phyloP scores from a whole-genome alignment of 192 early-diverging fungal species.

The Coemansia sp. region DNA sequence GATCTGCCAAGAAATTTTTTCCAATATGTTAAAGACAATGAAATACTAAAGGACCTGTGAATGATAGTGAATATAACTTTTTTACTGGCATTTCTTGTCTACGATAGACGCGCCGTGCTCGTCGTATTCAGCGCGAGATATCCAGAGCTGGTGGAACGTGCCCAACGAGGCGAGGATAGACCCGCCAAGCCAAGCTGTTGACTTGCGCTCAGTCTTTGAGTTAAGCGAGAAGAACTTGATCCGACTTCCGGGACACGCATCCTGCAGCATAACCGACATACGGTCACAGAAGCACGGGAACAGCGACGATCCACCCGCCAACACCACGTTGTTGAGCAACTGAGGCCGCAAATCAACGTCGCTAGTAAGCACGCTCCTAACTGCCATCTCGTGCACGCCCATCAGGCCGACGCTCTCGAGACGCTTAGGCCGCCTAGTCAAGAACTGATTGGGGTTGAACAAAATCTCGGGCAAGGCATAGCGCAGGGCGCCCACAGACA shows the following conservation, averaged over 20 bases:
- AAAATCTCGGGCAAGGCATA: slow-evolving; percentile 86
- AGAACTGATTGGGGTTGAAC: slow-evolving; percentile 76
- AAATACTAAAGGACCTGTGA: no score
- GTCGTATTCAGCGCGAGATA: slow-evolving; percentile 94
- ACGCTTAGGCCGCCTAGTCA: slow-evolving; percentile 42
- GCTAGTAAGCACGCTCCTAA: slow-evolving; percentile 72
- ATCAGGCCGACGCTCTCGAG: slow-evolving; percentile 32
- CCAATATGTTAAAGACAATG: neutral
- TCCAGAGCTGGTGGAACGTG: slow-evolving; percentile 99
- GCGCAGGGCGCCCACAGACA: slow-evolving; percentile 76
- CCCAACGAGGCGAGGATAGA: slow-evolving; percentile 94
- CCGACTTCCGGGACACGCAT: slow-evolving; percentile 58
- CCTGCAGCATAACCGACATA: slow-evolving; percentile 50
- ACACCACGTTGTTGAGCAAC: slow-evolving; percentile 80
- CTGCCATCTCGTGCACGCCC: slow-evolving; percentile 76
- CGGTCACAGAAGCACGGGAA: slow-evolving; percentile 90
- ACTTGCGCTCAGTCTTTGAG: slow-evolving; percentile 83
- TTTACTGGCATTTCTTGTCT: slow-evolving; percentile 82
- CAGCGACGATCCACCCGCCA: slow-evolving; percentile 90
- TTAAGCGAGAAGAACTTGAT: slow-evolving; percentile 82
- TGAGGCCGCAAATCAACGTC: slow-evolving; percentile 89
- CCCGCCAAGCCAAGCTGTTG: slow-evolving; percentile 96
- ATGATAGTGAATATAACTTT: no score
- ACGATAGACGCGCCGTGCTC: slow-evolving; percentile 84
- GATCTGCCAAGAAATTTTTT: neutral